A percentile compares a stretch with the other conserved stretches of the same genome.
These are phyloP conservation scores for Talaromyces atroroseus DNA, from an alignment of 2,329 filamentous ascomycete genomes.

Conservation along the genomic window DNA sequence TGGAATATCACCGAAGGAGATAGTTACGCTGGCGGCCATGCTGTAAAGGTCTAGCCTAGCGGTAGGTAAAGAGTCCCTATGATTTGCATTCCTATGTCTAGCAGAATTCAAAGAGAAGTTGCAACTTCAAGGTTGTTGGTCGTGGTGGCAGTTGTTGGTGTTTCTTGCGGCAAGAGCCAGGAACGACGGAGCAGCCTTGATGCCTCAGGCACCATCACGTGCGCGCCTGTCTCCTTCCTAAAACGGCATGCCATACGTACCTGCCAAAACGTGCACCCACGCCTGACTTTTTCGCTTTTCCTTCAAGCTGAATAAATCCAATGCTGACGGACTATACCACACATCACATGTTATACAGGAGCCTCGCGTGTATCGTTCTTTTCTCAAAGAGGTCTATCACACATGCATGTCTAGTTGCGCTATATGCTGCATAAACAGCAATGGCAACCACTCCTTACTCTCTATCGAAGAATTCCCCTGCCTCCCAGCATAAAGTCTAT, in stretches of 20 bases:
- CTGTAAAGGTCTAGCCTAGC: neutral
- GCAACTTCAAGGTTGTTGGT: neutral
- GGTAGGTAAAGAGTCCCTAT: neutral
- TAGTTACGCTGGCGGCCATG: slow-evolving; percentile 15
- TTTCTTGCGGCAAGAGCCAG: neutral
- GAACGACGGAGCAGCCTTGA: neutral
- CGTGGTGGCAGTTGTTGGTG: neutral
- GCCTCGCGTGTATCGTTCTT: slow-evolving; percentile 9
- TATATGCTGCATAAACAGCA: slow-evolving; percentile 13
- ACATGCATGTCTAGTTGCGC: slow-evolving; percentile 8
- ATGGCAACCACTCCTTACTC: slow-evolving; percentile 24
- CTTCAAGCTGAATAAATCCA: neutral
- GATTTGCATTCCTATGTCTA: neutral
- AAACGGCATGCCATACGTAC: slow-evolving; percentile 1
- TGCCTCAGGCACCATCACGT: slow-evolving; percentile 11
- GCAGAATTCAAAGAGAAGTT: neutral
- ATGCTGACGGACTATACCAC: neutral
- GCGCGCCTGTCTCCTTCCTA: slow-evolving; percentile 11
- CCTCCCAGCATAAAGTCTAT: slow-evolving; percentile 16
- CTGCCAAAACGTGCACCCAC: neutral
- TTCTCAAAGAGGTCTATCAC: slow-evolving; percentile 4
- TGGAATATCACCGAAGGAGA: neutral
- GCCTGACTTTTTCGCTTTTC: neutral
- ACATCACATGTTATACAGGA: neutral
- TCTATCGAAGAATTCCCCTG: slow-evolving; percentile 21